Base-by-base conservation (phyloP, 2,329 filamentous ascomycete genomes). In the Ophiocordyceps camponoti-saundersi region DNA sequence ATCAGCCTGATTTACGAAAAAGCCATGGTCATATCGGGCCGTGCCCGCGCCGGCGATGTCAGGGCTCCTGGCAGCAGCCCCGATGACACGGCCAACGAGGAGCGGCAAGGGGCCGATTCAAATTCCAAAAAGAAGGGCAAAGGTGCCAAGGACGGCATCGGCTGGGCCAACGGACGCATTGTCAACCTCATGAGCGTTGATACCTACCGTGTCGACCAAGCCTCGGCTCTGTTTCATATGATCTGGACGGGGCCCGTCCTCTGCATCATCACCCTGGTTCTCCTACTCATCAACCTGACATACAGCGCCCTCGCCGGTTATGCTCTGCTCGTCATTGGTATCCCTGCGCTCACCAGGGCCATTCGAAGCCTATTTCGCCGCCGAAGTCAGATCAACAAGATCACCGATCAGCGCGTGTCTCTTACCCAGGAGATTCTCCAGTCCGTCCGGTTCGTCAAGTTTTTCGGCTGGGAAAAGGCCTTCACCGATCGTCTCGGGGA, bases 131-230 rank as follows among this genome's bases (percentile, higher is more conserved):
- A 60, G 4, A 65, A 66, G 42, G 30, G 8, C 8, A 22, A 15
- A 20, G 20, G 18, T 2, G 18, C 10, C 29, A 61, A 59, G 13
- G 84, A 92, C 55, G 85, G 82, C 3, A 70, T 77, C 21, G 92
- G 90, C 22, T 96, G 90, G 90, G 81, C 81, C 48, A 96, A 95
- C 56, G 92, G 92, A 21, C 79, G 87, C 51, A 86, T 96, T 46
- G 79, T 92, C 59, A 94, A 93, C 54, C 60, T 96, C 54, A 95
- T 96, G 89, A 90, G 86, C 50, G 87, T 92, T 42, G 90, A 96
- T 59, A 93, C 89, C 0, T 93, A 94, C 62, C 86, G 90, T 53
- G 72, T 98, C 50, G 89, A 96, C 56, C 83, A 88, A 59, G 88
- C 88, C 1, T 86, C 77, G 39, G 87, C 85, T 41, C 74, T 95